phyloP scores from a whole-genome alignment of 164 flowering plant species.

The Annona squamosa region DNA sequence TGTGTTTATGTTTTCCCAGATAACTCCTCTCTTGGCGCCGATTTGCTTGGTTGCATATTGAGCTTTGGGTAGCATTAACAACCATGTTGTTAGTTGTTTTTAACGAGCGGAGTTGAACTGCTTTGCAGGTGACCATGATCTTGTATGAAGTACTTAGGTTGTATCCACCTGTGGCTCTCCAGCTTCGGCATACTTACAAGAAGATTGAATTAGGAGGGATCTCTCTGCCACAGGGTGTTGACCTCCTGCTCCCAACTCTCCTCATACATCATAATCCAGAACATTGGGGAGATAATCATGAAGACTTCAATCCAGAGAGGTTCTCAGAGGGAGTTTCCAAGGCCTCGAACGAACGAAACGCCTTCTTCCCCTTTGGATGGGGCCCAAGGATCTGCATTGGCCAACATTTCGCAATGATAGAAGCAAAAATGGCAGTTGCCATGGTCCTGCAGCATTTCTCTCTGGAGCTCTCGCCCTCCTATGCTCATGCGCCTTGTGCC shows the following conservation, averaged over 20 bases:
- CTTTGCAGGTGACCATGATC: slow-evolving; percentile 11
- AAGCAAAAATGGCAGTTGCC: slow-evolving; percentile 8
- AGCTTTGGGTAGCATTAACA: not conserved
- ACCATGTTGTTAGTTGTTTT: not conserved
- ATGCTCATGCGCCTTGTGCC: slow-evolving; percentile 5
- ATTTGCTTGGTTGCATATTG: too few species aligned
- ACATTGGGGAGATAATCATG: slow-evolving; percentile 9
- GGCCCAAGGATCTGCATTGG: slow-evolving; percentile 8
- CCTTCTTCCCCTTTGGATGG: slow-evolving; percentile 11
- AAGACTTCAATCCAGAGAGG: slow-evolving; percentile 11
- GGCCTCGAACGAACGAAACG: slow-evolving; percentile 4
- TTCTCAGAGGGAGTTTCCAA: slow-evolving; percentile 8
- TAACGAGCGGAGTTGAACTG: not conserved
- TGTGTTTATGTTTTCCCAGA: not conserved
- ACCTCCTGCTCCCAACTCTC: slow-evolving; percentile 1
- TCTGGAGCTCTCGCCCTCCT: slow-evolving; percentile 8
- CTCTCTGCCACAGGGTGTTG: slow-evolving; percentile 1
- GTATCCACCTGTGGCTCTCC: slow-evolving; percentile 7
- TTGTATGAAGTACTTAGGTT: slow-evolving; percentile 9
- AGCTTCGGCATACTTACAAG: not conserved
- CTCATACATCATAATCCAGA: slow-evolving; percentile 11
- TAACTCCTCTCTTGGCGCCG: too few species aligned
- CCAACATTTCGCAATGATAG: slow-evolving; percentile 4
- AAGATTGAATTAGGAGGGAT: not conserved
- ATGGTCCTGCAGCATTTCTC: slow-evolving; percentile 7